phyloP scores from a whole-genome alignment of 768 basidiomycete genomes.

The Termitomyces sp. region DNA sequence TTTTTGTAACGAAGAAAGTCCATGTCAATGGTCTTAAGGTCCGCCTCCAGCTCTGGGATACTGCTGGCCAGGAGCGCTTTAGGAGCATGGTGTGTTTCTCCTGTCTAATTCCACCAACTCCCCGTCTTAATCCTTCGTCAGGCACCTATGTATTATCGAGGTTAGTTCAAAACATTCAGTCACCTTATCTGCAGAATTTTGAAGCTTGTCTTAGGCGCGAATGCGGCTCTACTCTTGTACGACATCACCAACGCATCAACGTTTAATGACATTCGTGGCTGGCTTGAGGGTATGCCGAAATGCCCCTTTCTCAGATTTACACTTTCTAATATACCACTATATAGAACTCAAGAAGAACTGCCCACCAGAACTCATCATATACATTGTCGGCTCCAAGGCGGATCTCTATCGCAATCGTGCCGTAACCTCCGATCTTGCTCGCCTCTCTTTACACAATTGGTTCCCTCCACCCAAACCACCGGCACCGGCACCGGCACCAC shows the following conservation, averaged over 20 bases:
- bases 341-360: slow-evolving; percentile 93
- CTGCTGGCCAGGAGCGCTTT: slow-evolving; percentile 91
- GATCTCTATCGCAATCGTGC: slow-evolving; percentile 69
- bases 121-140: slow-evolving; percentile 22
- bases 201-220: slow-evolving; percentile 53
- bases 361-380: slow-evolving; percentile 82
- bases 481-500: slow-evolving; percentile 46
- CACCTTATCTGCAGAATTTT: slow-evolving; percentile 4
- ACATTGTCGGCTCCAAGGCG: slow-evolving; percentile 93
- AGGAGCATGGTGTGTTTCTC: slow-evolving; percentile 69
- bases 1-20: slow-evolving; percentile 92
- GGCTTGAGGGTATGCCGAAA: slow-evolving; percentile 70
- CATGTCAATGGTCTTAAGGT: slow-evolving; percentile 82
- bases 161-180: slow-evolving; percentile 19
- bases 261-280: slow-evolving; percentile 87
- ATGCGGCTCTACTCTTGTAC: slow-evolving; percentile 90
- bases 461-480: slow-evolving; percentile 75
- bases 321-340: slow-evolving; percentile 15
- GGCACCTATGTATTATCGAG: slow-evolving; percentile 96
- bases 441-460: slow-evolving; percentile 82
- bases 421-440: slow-evolving; percentile 76
- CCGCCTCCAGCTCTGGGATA: slow-evolving; percentile 86
- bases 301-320: slow-evolving; percentile 12
- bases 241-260: slow-evolving; percentile 89
- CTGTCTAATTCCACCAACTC: slow-evolving; percentile 11